Evolutionary conservation across 192 early-diverging fungal species (phyloP), one percentile per base, ranked within the genome.

Genomic region (Funneliformis mosseae): DNA sequence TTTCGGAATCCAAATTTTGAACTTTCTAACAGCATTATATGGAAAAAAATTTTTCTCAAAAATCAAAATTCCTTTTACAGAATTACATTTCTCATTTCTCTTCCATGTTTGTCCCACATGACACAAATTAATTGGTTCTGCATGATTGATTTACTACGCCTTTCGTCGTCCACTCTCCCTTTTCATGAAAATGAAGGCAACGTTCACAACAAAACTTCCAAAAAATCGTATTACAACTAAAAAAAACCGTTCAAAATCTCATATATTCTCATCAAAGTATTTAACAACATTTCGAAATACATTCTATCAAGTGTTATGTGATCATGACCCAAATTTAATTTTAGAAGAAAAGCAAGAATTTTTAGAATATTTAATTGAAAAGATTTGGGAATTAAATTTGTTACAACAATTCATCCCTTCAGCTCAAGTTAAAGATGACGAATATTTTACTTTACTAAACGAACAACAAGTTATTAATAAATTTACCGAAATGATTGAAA

Each of bases 291-390:
- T 76, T 23, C 23, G n/a, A 0, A 62, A 12, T 14, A 76, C 59
- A n/a, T 76, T 76, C 39, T 78, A 78, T 67, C 76, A 78, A 67
- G 42, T 68, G 28, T 33, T 78, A 38, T 78, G 66, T 27, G 11
- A 64, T n/a, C 43, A 78, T 68, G 67, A 78, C 48, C 76, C 76
- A 21, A 33, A 78, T 41, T n/a, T 76, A 67, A 46, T 78, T 48
- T 62, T 8, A 23, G 16, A 11, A 3, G 76, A 68, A 8, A 41
- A 68, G 4, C 27, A 23, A 8, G 76, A 68, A 25, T 68, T 67
- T 67, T 16, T 78, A 27, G 76, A 78, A 62, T 78, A 78, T 78
- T 33, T 78, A 21, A 43, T 25, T 4, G 64, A 46, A 27, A 41
- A 78, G 67, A 43, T 78, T 45, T 78, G 76, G 76, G 46, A 78